These are phyloP conservation scores for Populus simonii DNA, from an alignment of 345 rosid species.

Conservation along the genomic window DNA sequence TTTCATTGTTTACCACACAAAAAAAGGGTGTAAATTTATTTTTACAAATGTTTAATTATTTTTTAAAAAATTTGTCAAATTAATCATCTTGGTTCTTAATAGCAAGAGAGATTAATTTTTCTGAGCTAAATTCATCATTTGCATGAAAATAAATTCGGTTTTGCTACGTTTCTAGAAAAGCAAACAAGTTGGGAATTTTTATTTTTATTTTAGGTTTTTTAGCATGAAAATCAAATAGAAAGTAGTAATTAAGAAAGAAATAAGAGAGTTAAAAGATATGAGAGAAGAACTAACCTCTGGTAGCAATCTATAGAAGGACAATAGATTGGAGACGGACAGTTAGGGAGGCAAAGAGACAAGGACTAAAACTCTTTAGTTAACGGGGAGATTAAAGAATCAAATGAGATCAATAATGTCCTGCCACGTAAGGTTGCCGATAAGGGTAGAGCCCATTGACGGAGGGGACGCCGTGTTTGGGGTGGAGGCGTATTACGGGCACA, in stretches of 20 bases:
- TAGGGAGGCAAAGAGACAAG: too few species aligned
- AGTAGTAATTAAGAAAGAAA: neutral
- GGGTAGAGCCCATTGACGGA: neutral
- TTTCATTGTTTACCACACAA: neutral
- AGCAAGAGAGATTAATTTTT: neutral
- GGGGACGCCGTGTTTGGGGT: conserved; percentile 13
- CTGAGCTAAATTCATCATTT: neutral
- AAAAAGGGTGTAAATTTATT: neutral
- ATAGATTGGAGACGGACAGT: too few species aligned
- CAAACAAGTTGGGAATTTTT: neutral
- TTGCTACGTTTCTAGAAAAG: neutral
- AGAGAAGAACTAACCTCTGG: neutral
- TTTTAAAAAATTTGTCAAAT: neutral
- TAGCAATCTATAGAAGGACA: too few species aligned
- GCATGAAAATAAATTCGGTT: neutral
- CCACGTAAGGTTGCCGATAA: conserved; percentile 31
- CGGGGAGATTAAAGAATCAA: too few species aligned
- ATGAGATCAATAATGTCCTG: too few species aligned
- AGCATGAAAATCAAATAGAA: neutral
- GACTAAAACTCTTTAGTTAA: too few species aligned
- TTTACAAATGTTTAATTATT: neutral
- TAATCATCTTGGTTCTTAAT: neutral
- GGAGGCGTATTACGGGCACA: conserved; percentile 64
- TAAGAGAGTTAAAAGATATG: neutral
- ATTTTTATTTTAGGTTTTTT: too few species aligned